Base-by-base conservation (phyloP, 2,329 filamentous ascomycete species). In the Trichoderma sp. region DNA sequence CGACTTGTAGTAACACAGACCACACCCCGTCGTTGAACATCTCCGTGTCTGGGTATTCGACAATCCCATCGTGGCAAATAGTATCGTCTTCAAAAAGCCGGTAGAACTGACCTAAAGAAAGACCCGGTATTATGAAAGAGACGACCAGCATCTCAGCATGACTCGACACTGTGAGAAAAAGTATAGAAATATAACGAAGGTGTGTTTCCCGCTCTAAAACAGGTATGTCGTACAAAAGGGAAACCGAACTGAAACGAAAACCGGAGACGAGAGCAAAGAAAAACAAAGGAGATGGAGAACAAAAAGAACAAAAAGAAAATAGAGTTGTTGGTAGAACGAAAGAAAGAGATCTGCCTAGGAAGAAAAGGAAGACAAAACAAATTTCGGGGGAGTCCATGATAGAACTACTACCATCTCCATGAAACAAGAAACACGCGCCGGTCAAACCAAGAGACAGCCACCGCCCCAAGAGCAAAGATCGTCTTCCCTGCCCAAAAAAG, bases 91-190 rank as follows among this genome's bases (percentile, higher is more conserved):
- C n/a, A 63, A 21, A 21, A 8, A 41, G 2, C 5, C 9, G 14
- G 45, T 29, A 21, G 12, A 68, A 76, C 77, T 63, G 18, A 79
- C 78, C 77, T 77, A 77, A 69, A 68, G 60, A 77, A 66, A 76
- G 41, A 71, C 65, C 62, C 41, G 53, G 33, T 31, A 67, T 78
- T 71, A 75, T 62, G 63, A 69, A 21, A 72, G 76, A 78, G 77
- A 78, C 77, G 76, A 59, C 83, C 82, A 83, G 83, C 83, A 84
- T 84, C 83, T 81, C 82, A 83, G 78, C 81, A 79, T 80, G 75
- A 76, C 80, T 81, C 78, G 79, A 72, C 31, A 72, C 35, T 38
- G n/a, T n/a, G 16, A 24, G n/a, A 18, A 59, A n/a, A 27, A 31
- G 50, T n/a, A 63, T 29, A 31, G 14, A 38, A 27, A 12, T 64